Percentiles rank a stretch among this genome's conserved stretches.
phyloP scores from a whole-genome alignment of 202 grass and related monocot species.

The Alloteropsis angusta region DNA sequence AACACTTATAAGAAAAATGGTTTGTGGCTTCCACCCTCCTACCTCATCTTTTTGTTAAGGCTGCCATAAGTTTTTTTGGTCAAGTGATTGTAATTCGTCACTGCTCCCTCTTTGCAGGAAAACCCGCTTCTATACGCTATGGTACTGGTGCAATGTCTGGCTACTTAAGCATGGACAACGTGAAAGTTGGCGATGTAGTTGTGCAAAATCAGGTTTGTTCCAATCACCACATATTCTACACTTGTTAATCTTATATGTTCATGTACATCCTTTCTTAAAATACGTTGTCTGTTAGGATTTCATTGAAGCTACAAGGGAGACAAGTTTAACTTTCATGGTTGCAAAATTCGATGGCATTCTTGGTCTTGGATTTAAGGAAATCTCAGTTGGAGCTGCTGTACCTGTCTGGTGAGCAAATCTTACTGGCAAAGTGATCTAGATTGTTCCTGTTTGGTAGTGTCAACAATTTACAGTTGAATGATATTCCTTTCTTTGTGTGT shows the following conservation, averaged over 20 bases:
- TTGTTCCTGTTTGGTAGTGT: neutral
- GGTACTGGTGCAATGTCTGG: constrained; percentile 74
- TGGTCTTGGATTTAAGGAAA: constrained; percentile 78
- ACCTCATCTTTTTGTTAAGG: neutral
- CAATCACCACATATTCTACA: neutral
- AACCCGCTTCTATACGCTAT: constrained; percentile 60
- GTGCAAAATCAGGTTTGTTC: constrained; percentile 65
- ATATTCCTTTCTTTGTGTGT: neutral
- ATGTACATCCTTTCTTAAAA: neutral
- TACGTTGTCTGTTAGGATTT: constrained; percentile 43
- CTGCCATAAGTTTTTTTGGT: neutral
- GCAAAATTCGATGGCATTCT: constrained; percentile 85
- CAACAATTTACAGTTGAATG: neutral
- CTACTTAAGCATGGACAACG: constrained; percentile 60
- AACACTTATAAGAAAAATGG: constrained; percentile 55
- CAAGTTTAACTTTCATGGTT: constrained; percentile 61
- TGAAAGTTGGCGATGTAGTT: constrained; percentile 62
- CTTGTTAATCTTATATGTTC: neutral
- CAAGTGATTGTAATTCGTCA: neutral
- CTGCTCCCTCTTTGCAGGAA: constrained; percentile 44
- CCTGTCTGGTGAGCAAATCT: constrained; percentile 68
- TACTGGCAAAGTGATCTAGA: neutral
- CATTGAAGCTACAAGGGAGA: constrained; percentile 72
- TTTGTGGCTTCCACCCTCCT: constrained; percentile 9
- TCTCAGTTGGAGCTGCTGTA: constrained; percentile 41